Evolutionary conservation across 805 yeast species (phyloP), one percentile per base, ranked within the genome.

Genomic region (Candida palmyrensis): DNA sequence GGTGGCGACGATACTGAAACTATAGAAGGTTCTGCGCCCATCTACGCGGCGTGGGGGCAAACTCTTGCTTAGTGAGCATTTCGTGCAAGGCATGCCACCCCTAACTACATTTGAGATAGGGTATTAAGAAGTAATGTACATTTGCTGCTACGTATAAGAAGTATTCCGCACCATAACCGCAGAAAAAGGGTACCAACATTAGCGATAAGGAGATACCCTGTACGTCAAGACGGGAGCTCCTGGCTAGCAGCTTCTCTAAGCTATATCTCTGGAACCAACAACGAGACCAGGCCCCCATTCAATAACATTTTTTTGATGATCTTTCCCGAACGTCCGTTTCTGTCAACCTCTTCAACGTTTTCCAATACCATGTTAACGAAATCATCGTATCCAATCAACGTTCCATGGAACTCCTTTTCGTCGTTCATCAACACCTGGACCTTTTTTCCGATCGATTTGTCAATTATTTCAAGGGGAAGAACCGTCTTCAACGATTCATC

Each of bases 331-430:
- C 55, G 50, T 4, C 71, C 71, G 22, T 67, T 68, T 26, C 56
- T 62, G 33, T 68, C 74, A 3, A 51, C 50, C 35, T 85, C 95
- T 6, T 71, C 71, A 23, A 82, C 97, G 47, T 89, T 80, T 46
- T 83, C 84, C 33, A 92, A 68, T 8, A 92, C 95, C 58, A 89
- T 78, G 53, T 86, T 92, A 39, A 92, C 97, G 48, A 82, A 90
- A 58, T 92, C 97, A 55, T 92, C 98, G 57, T 90, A 90, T 1
- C 97, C 97, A 18, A 82, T 75, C 32, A 92, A 66, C 3, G 79
- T 85, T 1, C 98, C 98, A n/a, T 74, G 71, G 53, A 87, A 92
- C 54, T 89, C 97, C 53, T 77, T 77, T 38, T 71, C 66, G 40
- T 59, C 65, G 28, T 71, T 52, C 61, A 86, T 66, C 33, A 86